Evolutionary conservation across 1,284 basidiomycete genomes (phyloP).

Genomic region (Hymenochaete sp.): DNA sequence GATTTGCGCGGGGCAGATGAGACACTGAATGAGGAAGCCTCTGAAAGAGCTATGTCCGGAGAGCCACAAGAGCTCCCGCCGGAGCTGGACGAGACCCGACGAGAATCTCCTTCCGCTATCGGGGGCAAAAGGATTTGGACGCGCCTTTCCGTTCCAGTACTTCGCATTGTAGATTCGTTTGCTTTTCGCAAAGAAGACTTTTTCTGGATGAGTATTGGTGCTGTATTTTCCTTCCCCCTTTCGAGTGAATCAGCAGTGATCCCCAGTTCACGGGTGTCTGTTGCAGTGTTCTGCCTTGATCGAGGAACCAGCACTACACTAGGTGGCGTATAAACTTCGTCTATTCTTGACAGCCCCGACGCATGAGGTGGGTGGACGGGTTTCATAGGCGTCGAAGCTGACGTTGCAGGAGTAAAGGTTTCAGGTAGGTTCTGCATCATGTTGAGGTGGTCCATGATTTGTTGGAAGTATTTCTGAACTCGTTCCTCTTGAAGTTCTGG

Average conservation of each 20-base stretch:
- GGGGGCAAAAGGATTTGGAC: conserved; percentile 44
- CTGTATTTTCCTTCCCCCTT: conserved; percentile 1
- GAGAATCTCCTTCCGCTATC: conserved; percentile 16
- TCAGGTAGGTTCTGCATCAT: conserved; percentile 45
- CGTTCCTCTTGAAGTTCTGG: conserved; percentile 58
- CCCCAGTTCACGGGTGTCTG: conserved; percentile 3
- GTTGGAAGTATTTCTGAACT: conserved; percentile 72
- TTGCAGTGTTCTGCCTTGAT: not conserved
- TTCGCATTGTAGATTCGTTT: conserved; percentile 23
- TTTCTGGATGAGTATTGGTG: conserved; percentile 22
- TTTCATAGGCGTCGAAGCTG: not conserved
- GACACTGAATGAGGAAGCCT: conserved; percentile 30
- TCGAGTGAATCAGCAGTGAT: conserved; percentile 3
- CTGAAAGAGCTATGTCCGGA: conserved; percentile 14
- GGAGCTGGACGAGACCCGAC: conserved; percentile 10
- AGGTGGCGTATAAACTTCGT: not conserved
- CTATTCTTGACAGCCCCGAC: not conserved
- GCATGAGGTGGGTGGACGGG: not conserved
- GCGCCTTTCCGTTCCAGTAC: conserved; percentile 24
- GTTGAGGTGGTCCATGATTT: conserved; percentile 74
- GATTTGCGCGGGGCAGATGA: conserved; percentile 54
- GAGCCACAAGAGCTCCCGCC: conserved; percentile 7
- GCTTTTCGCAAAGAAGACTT: conserved; percentile 39
- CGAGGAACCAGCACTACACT: not conserved
- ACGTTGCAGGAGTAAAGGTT: no score